A percentile compares a stretch with the other conserved stretches of the same genome.
phyloP scores from a whole-genome alignment of 495 filamentous ascomycete species.

The Lasiosphaeria ovina region DNA sequence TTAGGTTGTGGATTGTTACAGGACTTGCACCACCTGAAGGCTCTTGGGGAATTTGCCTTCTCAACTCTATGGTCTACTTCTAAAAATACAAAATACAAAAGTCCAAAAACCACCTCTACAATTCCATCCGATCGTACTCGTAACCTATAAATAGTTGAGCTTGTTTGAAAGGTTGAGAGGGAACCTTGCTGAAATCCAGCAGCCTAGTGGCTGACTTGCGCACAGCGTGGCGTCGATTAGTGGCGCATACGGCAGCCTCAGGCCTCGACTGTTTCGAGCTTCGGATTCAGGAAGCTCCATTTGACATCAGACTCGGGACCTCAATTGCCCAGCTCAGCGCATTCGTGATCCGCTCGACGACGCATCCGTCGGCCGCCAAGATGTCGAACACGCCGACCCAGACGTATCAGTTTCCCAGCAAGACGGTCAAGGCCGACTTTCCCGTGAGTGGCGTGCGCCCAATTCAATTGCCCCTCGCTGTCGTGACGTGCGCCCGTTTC shows the following conservation, averaged over 20 bases:
- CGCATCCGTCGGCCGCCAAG: constrained; percentile 38
- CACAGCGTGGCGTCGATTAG: constrained; percentile 2
- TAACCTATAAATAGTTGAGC: too few species aligned
- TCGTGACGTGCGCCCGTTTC: neutral
- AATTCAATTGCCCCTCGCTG: constrained; percentile 19
- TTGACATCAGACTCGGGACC: constrained; percentile 22
- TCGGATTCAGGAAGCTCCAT: constrained; percentile 23
- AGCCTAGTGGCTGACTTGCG: neutral
- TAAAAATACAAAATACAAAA: too few species aligned
- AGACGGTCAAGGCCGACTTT: constrained; percentile 71
- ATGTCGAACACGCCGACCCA: constrained; percentile 61
- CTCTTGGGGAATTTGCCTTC: too few species aligned
- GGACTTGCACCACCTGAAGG: too few species aligned
- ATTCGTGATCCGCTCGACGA: constrained; percentile 28
- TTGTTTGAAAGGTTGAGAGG: too few species aligned
- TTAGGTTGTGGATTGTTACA: too few species aligned
- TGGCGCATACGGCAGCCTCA: constrained; percentile 17
- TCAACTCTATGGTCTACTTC: too few species aligned
- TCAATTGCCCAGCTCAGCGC: constrained; percentile 5
- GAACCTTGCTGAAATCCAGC: too few species aligned
- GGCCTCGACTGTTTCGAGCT: constrained; percentile 28
- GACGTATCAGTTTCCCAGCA: constrained; percentile 66
- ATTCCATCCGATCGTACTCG: too few species aligned
- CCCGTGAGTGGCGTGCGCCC: constrained; percentile 57
- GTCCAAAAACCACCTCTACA: too few species aligned